Evolutionary conservation across 1,284 basidiomycete species (phyloP).

Genomic region (Ganoderma resinaceum): DNA sequence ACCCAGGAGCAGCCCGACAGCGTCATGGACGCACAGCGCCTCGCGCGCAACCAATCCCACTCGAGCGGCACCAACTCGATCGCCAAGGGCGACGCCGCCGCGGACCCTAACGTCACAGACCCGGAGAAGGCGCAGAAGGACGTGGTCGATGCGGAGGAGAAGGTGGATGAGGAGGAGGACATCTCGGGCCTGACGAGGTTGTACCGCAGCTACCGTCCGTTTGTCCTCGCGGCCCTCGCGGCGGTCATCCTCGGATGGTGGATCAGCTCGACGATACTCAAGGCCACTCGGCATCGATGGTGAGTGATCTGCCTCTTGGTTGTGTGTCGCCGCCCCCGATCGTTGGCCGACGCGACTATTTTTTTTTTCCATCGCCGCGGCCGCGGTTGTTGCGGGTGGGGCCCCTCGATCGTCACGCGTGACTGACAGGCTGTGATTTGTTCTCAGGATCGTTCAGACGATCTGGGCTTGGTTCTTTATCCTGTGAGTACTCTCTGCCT

Average conservation of each 20-base stretch:
- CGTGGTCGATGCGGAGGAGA: constrained; percentile 17
- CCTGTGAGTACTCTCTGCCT: constrained; percentile 48
- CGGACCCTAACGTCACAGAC: constrained; percentile 39
- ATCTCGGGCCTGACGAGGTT: constrained; percentile 29
- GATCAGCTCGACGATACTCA: constrained; percentile 74
- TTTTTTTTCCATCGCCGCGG: not conserved
- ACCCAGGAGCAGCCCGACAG: constrained; percentile 6
- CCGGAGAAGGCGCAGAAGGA: constrained; percentile 36
- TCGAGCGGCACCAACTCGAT: constrained; percentile 30
- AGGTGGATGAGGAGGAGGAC: constrained; percentile 35
- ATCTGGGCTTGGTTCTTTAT: constrained; percentile 84
- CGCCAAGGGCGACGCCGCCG: constrained; percentile 41
- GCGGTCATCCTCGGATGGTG: constrained; percentile 80
- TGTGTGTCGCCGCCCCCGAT: constrained; percentile 6
- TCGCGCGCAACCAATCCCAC: constrained; percentile 32
- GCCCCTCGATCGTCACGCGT: constrained; percentile 27
- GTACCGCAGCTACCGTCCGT: constrained; percentile 43
- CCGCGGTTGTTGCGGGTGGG: not conserved
- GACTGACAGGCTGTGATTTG: constrained; percentile 20
- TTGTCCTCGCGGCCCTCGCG: constrained; percentile 60
- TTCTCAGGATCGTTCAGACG: constrained; percentile 75
- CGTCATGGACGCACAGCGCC: not conserved
- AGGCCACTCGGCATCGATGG: constrained; percentile 78
- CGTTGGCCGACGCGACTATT: not conserved
- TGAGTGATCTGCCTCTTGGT: constrained; percentile 38